Evolutionary conservation across 805 yeast species (phyloP).

Genomic region (Spathaspora boniae): DNA sequence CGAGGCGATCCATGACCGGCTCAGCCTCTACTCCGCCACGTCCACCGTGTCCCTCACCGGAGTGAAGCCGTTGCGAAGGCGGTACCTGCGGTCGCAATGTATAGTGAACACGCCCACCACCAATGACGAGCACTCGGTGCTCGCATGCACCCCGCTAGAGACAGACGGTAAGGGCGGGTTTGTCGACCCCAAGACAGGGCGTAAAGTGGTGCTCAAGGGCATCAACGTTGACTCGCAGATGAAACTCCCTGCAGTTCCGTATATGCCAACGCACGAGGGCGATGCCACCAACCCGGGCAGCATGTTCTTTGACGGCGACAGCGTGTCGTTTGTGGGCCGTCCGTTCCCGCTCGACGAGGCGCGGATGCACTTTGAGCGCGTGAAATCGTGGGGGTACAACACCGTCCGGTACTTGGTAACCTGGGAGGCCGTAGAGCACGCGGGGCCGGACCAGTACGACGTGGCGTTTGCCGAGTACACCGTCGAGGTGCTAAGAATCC

Average conservation of each 20-base stretch:
- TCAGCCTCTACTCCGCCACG: conserved; percentile 25
- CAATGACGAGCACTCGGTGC: conserved; percentile 8
- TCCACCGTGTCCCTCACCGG: conserved; percentile 25
- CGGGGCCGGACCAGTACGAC: conserved; percentile 82
- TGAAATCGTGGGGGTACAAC: conserved; percentile 81
- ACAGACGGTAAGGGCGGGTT: conserved; percentile 50
- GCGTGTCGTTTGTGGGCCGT: conserved; percentile 75
- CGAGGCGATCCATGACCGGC: conserved; percentile 30
- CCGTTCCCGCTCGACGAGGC: conserved; percentile 81
- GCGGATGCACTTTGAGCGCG: conserved; percentile 59
- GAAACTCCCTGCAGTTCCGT: conserved; percentile 65
- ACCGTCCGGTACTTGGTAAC: conserved; percentile 71
- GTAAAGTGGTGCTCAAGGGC: conserved; percentile 68
- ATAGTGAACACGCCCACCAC: conserved; percentile 13
- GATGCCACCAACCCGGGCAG: conserved; percentile 32
- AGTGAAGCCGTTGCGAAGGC: conserved; percentile 24
- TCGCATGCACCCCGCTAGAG: conserved; percentile 20
- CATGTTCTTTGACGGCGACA: conserved; percentile 65
- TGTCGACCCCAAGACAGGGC: conserved; percentile 46
- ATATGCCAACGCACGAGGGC: conserved; percentile 39
- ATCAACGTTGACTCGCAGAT: conserved; percentile 75
- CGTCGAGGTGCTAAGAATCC: conserved; percentile 53
- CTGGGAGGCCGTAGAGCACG: conserved; percentile 92
- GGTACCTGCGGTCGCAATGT: conserved; percentile 15
- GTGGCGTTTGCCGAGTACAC: conserved; percentile 71